Evolutionary conservation across 495 filamentous ascomycete species (phyloP).

Genomic region (Penicillium macrosclerotiorum): DNA sequence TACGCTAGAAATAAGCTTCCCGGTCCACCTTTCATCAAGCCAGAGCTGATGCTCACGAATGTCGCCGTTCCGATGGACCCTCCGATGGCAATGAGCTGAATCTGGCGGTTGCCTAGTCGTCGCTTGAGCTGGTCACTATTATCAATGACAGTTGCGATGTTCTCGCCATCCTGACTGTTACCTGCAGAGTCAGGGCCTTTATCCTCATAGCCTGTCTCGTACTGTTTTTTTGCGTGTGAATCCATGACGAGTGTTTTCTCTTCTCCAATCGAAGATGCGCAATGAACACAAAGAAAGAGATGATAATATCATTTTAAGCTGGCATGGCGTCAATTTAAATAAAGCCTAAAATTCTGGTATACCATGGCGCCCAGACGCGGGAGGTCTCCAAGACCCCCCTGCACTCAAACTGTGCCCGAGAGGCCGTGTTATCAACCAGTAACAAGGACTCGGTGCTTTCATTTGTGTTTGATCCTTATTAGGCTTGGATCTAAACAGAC

Average conservation of each 20-base stretch:
- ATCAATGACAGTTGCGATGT: slow-evolving; percentile 3
- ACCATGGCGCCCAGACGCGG: neutral
- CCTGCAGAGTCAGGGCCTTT: neutral
- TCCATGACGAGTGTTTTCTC: neutral
- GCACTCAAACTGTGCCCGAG: neutral
- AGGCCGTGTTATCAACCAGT: neutral
- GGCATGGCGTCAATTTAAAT: neutral
- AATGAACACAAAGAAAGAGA: neutral
- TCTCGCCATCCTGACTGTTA: neutral
- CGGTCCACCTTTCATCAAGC: slow-evolving; percentile 51
- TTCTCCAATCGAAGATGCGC: neutral
- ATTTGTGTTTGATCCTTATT: neutral
- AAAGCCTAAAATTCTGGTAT: neutral
- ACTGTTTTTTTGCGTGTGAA: neutral
- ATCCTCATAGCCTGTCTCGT: neutral
- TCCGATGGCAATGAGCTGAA: slow-evolving; percentile 31
- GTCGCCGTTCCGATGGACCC: slow-evolving; percentile 33
- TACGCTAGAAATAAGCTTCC: slow-evolving; percentile 47
- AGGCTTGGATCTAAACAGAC: neutral
- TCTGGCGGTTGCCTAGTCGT: slow-evolving; percentile 11
- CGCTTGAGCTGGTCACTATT: slow-evolving; percentile 11
- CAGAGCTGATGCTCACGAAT: slow-evolving; percentile 22
- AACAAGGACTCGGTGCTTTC: neutral
- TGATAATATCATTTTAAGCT: neutral
- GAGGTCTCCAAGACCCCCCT: too few relatives aligned